Percentiles rank a stretch among this genome's conserved stretches.
phyloP scores from a whole-genome alignment of 2,329 filamentous ascomycete species.

The Calonectria multiphialidica region DNA sequence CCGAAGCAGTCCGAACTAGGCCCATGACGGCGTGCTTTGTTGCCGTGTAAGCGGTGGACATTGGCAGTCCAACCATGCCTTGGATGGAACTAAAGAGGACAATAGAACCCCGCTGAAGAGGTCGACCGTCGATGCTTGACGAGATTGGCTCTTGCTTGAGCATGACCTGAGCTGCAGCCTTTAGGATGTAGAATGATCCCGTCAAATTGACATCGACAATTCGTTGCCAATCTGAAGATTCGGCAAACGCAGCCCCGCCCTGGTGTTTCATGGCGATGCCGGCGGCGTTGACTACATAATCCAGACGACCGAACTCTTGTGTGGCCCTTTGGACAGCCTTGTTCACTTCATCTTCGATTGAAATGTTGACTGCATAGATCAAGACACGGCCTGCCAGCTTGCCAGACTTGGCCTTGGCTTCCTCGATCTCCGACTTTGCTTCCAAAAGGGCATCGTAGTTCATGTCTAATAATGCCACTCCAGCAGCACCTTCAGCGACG shows the following conservation, averaged over 20 bases:
- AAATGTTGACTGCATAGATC: conserved; percentile 41
- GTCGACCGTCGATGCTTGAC: conserved; percentile 47
- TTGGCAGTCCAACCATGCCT: conserved; percentile 28
- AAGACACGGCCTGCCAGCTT: neutral
- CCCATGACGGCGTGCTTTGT: conserved; percentile 37
- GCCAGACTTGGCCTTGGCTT: neutral
- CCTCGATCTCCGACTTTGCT: conserved; percentile 38
- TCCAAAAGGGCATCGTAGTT: conserved; percentile 30
- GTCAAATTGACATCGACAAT: conserved; percentile 57
- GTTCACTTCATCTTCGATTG: conserved; percentile 42
- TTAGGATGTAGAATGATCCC: conserved; percentile 56
- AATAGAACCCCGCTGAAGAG: conserved; percentile 32
- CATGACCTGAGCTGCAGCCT: conserved; percentile 56
- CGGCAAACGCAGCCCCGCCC: conserved; percentile 50
- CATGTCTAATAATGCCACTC: conserved; percentile 45
- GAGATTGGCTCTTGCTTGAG: conserved; percentile 55
- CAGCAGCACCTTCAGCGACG: conserved; percentile 42
- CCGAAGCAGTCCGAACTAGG: conserved; percentile 48
- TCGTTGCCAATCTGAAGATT: conserved; percentile 53
- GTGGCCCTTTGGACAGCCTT: conserved; percentile 42
- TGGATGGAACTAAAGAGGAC: conserved; percentile 37
- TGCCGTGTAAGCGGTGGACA: conserved; percentile 34
- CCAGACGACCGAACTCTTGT: conserved; percentile 50
- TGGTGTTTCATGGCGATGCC: conserved; percentile 53
- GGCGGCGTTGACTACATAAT: conserved; percentile 56